Conservation (phyloP, 2,329 filamentous ascomycete species). For the Aspergillus cejpii region DNA sequence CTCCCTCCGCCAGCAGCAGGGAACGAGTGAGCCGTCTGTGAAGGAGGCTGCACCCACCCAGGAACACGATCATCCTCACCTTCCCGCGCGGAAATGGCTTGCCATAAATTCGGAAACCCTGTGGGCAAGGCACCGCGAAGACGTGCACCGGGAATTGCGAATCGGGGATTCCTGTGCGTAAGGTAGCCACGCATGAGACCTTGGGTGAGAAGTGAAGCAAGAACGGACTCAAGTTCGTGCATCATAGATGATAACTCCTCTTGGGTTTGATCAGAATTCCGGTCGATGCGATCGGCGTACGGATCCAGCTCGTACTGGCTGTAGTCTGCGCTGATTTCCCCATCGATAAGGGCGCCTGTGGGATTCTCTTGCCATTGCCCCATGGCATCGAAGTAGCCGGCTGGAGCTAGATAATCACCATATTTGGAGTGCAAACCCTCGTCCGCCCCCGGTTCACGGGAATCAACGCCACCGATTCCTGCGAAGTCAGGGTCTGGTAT, state of each 20-base stretch:
- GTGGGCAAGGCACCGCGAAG: slow-evolving; percentile 37
- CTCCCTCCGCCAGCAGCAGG: slow-evolving; percentile 41
- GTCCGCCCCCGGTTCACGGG: slow-evolving; percentile 7
- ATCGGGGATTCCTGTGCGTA: slow-evolving; percentile 66
- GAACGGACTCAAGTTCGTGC: slow-evolving; percentile 65
- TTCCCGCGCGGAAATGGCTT: slow-evolving; percentile 57
- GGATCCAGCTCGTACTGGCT: slow-evolving; percentile 50
- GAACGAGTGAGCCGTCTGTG: slow-evolving; percentile 10
- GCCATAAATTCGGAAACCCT: slow-evolving; percentile 66
- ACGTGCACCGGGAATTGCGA: slow-evolving; percentile 70
- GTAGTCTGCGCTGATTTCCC: slow-evolving; percentile 25
- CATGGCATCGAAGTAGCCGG: slow-evolving; percentile 29
- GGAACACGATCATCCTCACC: slow-evolving; percentile 59
- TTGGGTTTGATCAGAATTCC: slow-evolving; percentile 14
- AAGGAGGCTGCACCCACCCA: slow-evolving; percentile 60
- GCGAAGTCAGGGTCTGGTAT: slow-evolving; percentile 31
- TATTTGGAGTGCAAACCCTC: slow-evolving; percentile 22
- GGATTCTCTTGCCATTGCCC: slow-evolving; percentile 26
- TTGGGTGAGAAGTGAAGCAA: slow-evolving; percentile 71
- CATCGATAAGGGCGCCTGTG: slow-evolving; percentile 22
- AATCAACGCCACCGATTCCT: slow-evolving; percentile 13
- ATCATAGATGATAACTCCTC: slow-evolving; percentile 42
- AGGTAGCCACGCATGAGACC: slow-evolving; percentile 78
- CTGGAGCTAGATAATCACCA: slow-evolving; percentile 33
- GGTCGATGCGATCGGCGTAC: slow-evolving; percentile 43